Conservation (phyloP, 2,329 filamentous ascomycete species). For the Diaporthe sp. region DNA sequence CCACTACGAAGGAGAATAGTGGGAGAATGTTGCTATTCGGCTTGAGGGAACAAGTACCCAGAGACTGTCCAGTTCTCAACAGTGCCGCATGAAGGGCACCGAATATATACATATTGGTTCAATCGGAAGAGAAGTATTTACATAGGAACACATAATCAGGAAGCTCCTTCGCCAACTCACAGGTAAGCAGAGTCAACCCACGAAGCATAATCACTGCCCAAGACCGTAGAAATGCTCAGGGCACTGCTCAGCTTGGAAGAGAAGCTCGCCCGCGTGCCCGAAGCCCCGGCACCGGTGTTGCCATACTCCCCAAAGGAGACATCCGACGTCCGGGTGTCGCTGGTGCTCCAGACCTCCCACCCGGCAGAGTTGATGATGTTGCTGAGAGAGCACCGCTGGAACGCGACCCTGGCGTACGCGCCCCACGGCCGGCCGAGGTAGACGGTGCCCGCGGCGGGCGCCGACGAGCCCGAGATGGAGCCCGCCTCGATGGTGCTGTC, state of each 20-base stretch:
- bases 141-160: neutral
- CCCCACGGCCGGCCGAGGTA: conserved; percentile 69
- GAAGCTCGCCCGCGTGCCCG: conserved; percentile 64
- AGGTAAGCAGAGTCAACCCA: conserved; percentile 41
- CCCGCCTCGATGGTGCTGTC: conserved; percentile 61
- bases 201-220: conserved; percentile 36
- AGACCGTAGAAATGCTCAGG: conserved; percentile 52
- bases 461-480: conserved; percentile 46
- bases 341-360: conserved; percentile 65
- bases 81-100: neutral
- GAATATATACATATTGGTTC: neutral
- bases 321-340: conserved; percentile 58
- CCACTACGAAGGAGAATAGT: neutral
- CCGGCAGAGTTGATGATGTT: conserved; percentile 66
- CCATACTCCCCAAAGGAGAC: conserved; percentile 67
- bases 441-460: conserved; percentile 55
- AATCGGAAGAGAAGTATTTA: neutral
- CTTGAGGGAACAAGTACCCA: neutral
- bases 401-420: conserved; percentile 62
- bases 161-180: neutral
- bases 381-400: conserved; percentile 61
- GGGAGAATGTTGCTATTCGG: neutral
- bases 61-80: neutral
- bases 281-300: conserved; percentile 65
- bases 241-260: conserved; percentile 52